Conservation (phyloP, 768 basidiomycete genomes). For the Leccinum sublutescens region DNA sequence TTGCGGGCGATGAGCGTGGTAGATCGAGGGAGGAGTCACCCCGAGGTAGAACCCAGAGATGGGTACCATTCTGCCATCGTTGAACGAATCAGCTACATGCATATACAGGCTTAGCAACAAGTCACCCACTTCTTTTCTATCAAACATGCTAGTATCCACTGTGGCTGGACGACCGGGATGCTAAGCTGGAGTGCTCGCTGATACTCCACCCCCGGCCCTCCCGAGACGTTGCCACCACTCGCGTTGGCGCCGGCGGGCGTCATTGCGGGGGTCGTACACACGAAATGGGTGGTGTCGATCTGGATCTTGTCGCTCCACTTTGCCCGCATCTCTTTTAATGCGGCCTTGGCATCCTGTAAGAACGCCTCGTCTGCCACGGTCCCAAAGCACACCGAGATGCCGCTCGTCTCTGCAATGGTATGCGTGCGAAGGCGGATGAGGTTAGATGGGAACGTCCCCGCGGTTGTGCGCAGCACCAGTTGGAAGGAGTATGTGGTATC, state of each 20-base stretch:
- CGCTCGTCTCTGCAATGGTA: conserved; percentile 93
- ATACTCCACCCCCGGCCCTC: conserved; percentile 78
- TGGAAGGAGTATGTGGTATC: conserved; percentile 92
- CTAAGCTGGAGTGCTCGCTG: conserved; percentile 93
- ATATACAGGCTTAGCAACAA: background rate
- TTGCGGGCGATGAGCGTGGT: conserved; percentile 51
- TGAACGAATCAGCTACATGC: background rate
- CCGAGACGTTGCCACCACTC: conserved; percentile 50
- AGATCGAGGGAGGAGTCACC: conserved; percentile 47
- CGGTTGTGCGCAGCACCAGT: conserved; percentile 87
- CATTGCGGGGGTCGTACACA: no score
- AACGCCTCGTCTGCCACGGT: conserved; percentile 63
- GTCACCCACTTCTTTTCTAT: conserved; percentile 71
- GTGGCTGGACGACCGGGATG: conserved; percentile 92
- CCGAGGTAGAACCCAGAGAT: conserved; percentile 82
- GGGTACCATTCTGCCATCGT: conserved; percentile 69
- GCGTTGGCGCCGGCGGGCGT: conserved; percentile 18
- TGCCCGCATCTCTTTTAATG: no score
- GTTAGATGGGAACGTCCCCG: conserved; percentile 88
- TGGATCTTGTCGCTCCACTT: no score
- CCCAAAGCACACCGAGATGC: conserved; percentile 93
- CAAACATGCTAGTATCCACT: conserved; percentile 91
- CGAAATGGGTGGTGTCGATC: no score
- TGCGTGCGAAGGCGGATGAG: conserved; percentile 83
- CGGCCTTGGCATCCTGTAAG: no score